Evolutionary conservation across 2,329 filamentous ascomycete species (phyloP), one percentile per base, ranked within the genome.

Genomic region (Fusarium duplospermum): DNA sequence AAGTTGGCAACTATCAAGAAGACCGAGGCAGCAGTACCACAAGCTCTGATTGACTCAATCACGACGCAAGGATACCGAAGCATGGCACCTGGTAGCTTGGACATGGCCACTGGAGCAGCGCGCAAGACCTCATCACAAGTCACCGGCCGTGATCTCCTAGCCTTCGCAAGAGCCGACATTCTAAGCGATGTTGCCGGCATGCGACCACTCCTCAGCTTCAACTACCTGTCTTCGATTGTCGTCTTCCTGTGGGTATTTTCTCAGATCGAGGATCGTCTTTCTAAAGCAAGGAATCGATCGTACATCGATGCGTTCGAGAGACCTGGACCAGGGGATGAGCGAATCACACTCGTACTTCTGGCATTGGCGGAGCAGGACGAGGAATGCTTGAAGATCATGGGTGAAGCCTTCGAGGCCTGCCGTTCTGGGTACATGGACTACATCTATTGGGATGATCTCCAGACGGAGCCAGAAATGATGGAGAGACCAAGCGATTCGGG

Each of bases 131-230:
- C 33, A 10, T 22, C 31, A 3, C 36, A 38, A 29, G 7, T 54
- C 18, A 24, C 60, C 16, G 60, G 47, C 11, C 29, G 18, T 8
- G 61, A 68, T 8, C 38, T 70, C 13, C 50, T 59, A 4, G 24
- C 40, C 2, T 6, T 57, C 13, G 13, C 62, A 3, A 33, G 47
- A 20, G 10, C 33, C 5, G 71, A 75, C 47, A 40, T 72, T 8
- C n/a, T 31, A 11, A 62, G 18, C 6, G 73, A 75, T 6, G 50
- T 75, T 3, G 57, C 45, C 0, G 71, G 73, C 4, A 31, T 8
- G 8, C 22, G 42, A 1, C 81, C 81, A 4, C n/a, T 81, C 1
- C 82, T 79, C 0, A 77, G 77, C 22, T 20, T 84, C 6, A 85
- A 85, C 70, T 84, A 82, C 47, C 18, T 82, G 11, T 79, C 65